Percentiles rank a stretch among this genome's conserved stretches.
Evolutionary conservation across 306 rosid species (phyloP).

Genomic region (Begonia masoniana): DNA sequence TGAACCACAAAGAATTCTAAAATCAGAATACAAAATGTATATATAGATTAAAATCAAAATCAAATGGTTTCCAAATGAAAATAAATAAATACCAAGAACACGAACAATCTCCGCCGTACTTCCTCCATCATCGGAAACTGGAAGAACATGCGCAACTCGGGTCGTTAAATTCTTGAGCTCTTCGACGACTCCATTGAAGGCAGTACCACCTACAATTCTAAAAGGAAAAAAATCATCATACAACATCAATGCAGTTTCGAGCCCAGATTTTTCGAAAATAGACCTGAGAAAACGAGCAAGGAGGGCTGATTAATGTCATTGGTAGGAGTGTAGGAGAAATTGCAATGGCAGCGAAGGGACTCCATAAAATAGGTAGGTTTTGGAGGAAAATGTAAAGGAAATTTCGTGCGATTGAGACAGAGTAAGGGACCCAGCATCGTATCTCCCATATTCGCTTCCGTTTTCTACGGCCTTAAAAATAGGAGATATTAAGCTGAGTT

Average conservation of each 20-base stretch:
- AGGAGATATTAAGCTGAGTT: too few relatives aligned
- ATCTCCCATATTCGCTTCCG: slow-evolving; percentile 30
- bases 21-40: not conserved
- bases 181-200: slow-evolving; percentile 83
- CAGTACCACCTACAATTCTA: slow-evolving; percentile 52
- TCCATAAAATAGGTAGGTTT: slow-evolving; percentile 37
- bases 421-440: slow-evolving; percentile 38
- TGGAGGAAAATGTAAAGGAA: slow-evolving; percentile 9
- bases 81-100: slow-evolving; percentile 42
- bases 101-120: slow-evolving; percentile 96
- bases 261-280: not conserved
- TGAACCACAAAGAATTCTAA: slow-evolving; percentile 8
- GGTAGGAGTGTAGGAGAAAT: slow-evolving; percentile 23
- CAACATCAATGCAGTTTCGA: not conserved
- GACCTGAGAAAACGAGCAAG: slow-evolving; percentile 73
- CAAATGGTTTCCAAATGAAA: too few relatives aligned
- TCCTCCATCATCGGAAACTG: slow-evolving; percentile 94
- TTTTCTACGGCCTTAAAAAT: not conserved
- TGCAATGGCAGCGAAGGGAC: slow-evolving; percentile 27
- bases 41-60: not conserved
- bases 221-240: too few relatives aligned
- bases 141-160: slow-evolving; percentile 93
- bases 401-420: slow-evolving; percentile 11
- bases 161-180: slow-evolving; percentile 69
- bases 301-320: slow-evolving; percentile 38